Evolutionary conservation across 768 basidiomycete genomes (phyloP).

Genomic region (Tulasnella sp.): DNA sequence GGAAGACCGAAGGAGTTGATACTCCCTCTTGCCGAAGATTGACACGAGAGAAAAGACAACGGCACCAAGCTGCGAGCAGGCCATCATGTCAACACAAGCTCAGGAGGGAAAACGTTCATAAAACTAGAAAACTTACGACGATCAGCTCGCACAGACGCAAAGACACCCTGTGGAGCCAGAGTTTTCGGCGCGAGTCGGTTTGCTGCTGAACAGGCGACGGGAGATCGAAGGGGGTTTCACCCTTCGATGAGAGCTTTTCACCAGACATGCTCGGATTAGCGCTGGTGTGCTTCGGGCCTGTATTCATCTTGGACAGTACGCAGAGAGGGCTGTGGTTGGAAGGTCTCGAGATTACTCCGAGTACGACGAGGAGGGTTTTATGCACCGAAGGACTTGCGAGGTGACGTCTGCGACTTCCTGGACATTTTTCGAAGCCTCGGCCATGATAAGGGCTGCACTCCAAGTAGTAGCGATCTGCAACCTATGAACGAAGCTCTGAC

Average conservation of each 20-base stretch:
- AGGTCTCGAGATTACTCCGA: too few species aligned
- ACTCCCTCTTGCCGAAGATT: background rate
- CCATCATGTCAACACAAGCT: background rate
- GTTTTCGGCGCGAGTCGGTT: background rate
- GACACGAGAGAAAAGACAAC: background rate
- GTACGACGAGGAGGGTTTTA: too few species aligned
- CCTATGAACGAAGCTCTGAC: background rate
- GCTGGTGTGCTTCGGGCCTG: background rate
- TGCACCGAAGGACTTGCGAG: too few species aligned
- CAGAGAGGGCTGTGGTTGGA: background rate
- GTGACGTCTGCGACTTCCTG: too few species aligned
- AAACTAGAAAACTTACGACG: background rate
- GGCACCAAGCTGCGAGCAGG: background rate
- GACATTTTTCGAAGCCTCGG: too few species aligned
- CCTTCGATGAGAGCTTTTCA: background rate
- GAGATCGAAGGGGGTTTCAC: background rate
- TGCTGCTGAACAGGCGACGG: background rate
- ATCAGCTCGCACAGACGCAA: background rate
- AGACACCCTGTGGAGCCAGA: background rate
- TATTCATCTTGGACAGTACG: background rate
- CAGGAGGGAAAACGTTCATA: background rate
- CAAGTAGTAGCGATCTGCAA: background rate
- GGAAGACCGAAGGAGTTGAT: background rate
- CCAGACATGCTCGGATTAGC: background rate
- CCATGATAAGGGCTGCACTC: too few species aligned